Evolutionary conservation across 2,329 filamentous ascomycete genomes (phyloP), one percentile per base, ranked within the genome.

Genomic region (Alternaria sp.): DNA sequence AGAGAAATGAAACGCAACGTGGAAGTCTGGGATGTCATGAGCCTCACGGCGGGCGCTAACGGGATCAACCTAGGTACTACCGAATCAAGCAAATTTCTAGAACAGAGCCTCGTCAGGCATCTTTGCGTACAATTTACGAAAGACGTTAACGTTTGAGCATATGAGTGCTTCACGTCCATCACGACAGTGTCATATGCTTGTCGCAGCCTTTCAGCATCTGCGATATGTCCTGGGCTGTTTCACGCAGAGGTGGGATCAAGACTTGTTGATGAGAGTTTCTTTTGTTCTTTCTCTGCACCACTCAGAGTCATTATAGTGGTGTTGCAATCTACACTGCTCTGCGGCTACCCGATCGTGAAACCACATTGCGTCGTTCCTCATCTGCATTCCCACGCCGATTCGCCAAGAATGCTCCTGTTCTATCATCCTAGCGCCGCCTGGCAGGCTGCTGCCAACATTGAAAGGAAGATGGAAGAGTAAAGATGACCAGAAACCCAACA

Each of bases 291-390:
- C 67, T 69, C 64, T 72, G 69, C 68, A 74, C 71, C 73, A 74
- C 70, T 67, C 69, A 72, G 66, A 74, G 65, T 74, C 66, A 71
- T 74, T 74, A 73, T 72, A 60, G 67, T 73, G 72, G 71, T 73
- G 67, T 68, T 73, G 61, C 71, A 75, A 71, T 76, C 70, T 76
- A 74, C 68, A 69, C 70, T 69, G 62, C 70, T 68, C 59, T 69
- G 63, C 61, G 67, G 67, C 59, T 65, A 63, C 61, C 62, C 66
- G 25, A 67, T 69, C 63, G 67, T 69, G 66, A 69, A 40, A 73
- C 70, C 72, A 70, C 71, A 62, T 70, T 66, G 65, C 64, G 68
- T 76, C 67, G 66, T 73, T 65, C 69, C 61, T 68, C 68, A 68
- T 70, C 65, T 56, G 64, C 70, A 64, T 70, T 69, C 69, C 55